Percentiles rank a stretch among this genome's conserved stretches.
Conservation (phyloP, 2,329 filamentous ascomycete species). For the Paecilomyces sp. region DNA sequence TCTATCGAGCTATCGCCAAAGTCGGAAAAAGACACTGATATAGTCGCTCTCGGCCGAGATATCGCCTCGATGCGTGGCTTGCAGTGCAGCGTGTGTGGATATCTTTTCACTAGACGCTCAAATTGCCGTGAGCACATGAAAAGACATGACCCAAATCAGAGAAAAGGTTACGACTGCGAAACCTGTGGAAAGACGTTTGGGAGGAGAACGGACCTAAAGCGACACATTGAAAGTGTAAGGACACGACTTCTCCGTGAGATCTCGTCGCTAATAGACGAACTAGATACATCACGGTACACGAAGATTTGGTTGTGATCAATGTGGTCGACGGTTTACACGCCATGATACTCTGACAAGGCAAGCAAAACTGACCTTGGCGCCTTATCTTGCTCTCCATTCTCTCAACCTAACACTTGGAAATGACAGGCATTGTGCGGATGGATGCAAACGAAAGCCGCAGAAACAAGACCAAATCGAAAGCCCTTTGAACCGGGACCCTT, state of each 20-base stretch:
- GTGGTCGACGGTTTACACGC: slow-evolving; percentile 64
- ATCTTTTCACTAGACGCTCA: slow-evolving; percentile 74
- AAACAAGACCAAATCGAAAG: not conserved
- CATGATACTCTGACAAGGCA: slow-evolving; percentile 79
- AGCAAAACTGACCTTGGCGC: slow-evolving; percentile 15
- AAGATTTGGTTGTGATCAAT: slow-evolving; percentile 64
- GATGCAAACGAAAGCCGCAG: slow-evolving; percentile 6
- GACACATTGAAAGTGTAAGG: slow-evolving; percentile 49
- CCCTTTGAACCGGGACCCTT: not conserved
- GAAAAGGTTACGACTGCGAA: slow-evolving; percentile 63
- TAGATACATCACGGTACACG: slow-evolving; percentile 67
- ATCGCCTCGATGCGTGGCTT: slow-evolving; percentile 51
- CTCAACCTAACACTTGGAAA: not conserved
- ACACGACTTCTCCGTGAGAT: slow-evolving; percentile 17
- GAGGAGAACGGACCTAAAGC: slow-evolving; percentile 68
- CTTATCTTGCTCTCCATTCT: not conserved
- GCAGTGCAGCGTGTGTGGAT: slow-evolving; percentile 68
- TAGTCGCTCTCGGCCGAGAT: slow-evolving; percentile 8
- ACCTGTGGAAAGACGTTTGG: slow-evolving; percentile 71
- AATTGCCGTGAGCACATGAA: slow-evolving; percentile 84
- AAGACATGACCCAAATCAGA: slow-evolving; percentile 67
- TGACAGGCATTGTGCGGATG: slow-evolving; percentile 10
- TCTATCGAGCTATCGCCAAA: slow-evolving; percentile 7
- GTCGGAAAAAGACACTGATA: slow-evolving; percentile 4
- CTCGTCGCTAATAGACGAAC: slow-evolving; percentile 40